Evolutionary conservation across 2,329 filamentous ascomycete species (phyloP).

Genomic region (Curvularia sp.): DNA sequence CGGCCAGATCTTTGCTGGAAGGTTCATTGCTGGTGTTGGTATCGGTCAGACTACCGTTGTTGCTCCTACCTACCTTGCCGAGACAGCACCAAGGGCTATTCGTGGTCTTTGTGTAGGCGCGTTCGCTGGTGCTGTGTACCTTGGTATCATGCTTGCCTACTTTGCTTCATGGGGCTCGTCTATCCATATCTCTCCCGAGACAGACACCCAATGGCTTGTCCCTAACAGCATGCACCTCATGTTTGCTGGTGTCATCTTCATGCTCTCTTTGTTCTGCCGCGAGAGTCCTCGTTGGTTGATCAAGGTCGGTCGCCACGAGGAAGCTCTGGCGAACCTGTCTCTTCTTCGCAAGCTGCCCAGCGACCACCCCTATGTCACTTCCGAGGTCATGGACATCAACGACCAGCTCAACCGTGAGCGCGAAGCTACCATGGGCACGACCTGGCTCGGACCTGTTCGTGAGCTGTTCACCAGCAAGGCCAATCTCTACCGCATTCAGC

Average conservation of each 20-base stretch:
- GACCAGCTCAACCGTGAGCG: slow-evolving; percentile 72
- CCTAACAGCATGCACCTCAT: slow-evolving; percentile 80
- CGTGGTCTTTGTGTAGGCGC: slow-evolving; percentile 76
- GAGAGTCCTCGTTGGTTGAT: slow-evolving; percentile 76
- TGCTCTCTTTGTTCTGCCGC: slow-evolving; percentile 71
- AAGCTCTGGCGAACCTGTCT: slow-evolving; percentile 64
- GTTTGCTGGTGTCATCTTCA: slow-evolving; percentile 74
- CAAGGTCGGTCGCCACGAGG: slow-evolving; percentile 66
- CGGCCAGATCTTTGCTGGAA: slow-evolving; percentile 66
- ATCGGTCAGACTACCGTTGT: slow-evolving; percentile 73
- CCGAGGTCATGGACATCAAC: slow-evolving; percentile 70
- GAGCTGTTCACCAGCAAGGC: slow-evolving; percentile 71
- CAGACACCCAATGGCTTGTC: slow-evolving; percentile 62
- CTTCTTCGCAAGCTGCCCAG: slow-evolving; percentile 65
- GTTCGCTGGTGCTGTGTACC: slow-evolving; percentile 74
- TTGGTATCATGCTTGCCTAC: slow-evolving; percentile 80
- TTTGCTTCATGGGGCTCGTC: slow-evolving; percentile 69
- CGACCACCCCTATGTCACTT: slow-evolving; percentile 66
- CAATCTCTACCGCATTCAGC: slow-evolving; percentile 76
- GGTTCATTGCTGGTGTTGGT: slow-evolving; percentile 70
- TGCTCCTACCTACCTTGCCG: slow-evolving; percentile 74
- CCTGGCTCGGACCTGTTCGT: slow-evolving; percentile 69
- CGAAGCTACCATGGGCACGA: slow-evolving; percentile 71
- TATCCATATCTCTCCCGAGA: slow-evolving; percentile 58
- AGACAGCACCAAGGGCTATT: slow-evolving; percentile 72